Evolutionary conservation across 306 rosid species (phyloP), one percentile per base, ranked within the genome.

Genomic region (Canavalia gladiata): DNA sequence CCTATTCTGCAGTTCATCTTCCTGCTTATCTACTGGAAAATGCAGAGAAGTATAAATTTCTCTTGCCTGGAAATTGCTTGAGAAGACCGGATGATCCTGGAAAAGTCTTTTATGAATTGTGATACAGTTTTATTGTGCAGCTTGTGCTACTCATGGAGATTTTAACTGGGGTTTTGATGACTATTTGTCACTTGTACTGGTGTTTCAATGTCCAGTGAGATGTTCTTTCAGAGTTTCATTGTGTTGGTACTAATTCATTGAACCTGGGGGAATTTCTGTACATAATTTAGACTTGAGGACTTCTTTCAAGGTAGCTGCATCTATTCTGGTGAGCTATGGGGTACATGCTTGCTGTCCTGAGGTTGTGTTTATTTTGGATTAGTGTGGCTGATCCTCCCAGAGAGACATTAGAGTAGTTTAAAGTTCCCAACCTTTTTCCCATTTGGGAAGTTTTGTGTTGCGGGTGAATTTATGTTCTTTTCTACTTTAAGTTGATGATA

Each of bases 1-100:
- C 97, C 37, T 91, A 77, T 86, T 93, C 97, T 25, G 97, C 94
- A 43, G 97, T 93, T 72, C 92, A 91, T 82, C 92, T 93, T 62
- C 97, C 97, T 2, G 87, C 97, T 33, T 85, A 77, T 85, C 94
- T 93, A 30, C 82, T 93, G 47, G 92, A 91, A 82, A 89, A 87
- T 73, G 90, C 94, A 12, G 90, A 86, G 18, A 81, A 86, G 60
- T 91, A 88, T 46, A 91, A 87, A 79, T 93, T 91, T 81, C 94
- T 93, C 1, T 86, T 93, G 87, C 97, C 97, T 33, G 97, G 97
- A 77, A 83, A 91, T 78, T 93, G 97, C 79, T 1, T 7, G 47
- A 89, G 98, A 90, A 87, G 66, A 71, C 87, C 54, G 2, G 7
- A 68, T 85, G 83, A 87, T 37, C 52, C 49, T 66, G 12, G 46